These are phyloP conservation scores for Spizellomyces sp. DNA, from an alignment of 192 early-diverging fungal genomes.

Conservation along the genomic window DNA sequence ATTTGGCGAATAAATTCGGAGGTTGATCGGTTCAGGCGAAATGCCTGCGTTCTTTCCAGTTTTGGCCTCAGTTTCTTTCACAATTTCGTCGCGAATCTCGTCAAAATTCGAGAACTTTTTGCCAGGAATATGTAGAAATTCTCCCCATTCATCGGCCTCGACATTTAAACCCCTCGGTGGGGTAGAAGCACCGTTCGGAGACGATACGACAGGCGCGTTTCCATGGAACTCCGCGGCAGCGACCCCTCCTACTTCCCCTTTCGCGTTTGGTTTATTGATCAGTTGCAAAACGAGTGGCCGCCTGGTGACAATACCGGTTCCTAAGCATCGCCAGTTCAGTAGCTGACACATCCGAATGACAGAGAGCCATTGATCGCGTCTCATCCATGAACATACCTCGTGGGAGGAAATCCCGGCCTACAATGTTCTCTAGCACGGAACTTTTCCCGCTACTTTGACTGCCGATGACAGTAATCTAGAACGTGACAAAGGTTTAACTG, in stretches of 20 bases:
- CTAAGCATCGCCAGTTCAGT: constrained; percentile 33
- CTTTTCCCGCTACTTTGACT: constrained; percentile 78
- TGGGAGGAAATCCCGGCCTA: constrained; percentile 97
- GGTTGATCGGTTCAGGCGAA: constrained; percentile 95
- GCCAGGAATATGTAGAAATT: constrained; percentile 97
- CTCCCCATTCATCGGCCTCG: constrained; percentile 86
- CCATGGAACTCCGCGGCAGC: constrained; percentile 40
- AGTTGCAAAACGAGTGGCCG: constrained; percentile 96
- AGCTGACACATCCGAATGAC: not conserved
- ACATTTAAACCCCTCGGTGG: constrained; percentile 19
- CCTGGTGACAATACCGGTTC: constrained; percentile 96
- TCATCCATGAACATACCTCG: constrained; percentile 54
- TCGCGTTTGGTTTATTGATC: constrained; percentile 86
- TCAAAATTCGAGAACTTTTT: constrained; percentile 95
- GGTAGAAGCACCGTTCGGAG: constrained; percentile 14
- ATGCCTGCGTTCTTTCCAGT: constrained; percentile 71
- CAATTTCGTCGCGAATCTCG: constrained; percentile 97
- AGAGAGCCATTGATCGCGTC: not conserved
- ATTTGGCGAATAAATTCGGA: constrained; percentile 96
- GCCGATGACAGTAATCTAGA: constrained; percentile 59
- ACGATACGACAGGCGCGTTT: constrained; percentile 3
- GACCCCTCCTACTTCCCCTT: constrained; percentile 57
- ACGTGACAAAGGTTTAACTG: not conserved
- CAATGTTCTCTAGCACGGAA: constrained; percentile 97
- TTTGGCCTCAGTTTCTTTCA: constrained; percentile 81